phyloP scores from a whole-genome alignment of 257 asterid genomes.

The Solanum boliviense region DNA sequence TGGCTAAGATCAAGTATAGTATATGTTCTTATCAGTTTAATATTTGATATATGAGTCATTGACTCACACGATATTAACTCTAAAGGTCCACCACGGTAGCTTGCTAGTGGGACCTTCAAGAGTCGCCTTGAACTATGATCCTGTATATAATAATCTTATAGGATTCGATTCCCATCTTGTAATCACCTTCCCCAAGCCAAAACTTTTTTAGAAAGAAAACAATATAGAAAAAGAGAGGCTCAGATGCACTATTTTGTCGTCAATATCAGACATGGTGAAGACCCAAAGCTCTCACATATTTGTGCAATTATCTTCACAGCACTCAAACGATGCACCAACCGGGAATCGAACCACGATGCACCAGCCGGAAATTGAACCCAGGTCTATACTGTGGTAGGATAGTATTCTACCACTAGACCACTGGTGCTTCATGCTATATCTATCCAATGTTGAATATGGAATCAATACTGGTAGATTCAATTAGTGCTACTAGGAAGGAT shows the following conservation, averaged over 20 bases:
- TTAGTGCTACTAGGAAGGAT: not conserved
- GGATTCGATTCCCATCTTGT: too few relatives aligned
- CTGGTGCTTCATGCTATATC: constrained; percentile 31
- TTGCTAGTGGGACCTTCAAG: not conserved
- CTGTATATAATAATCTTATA: too few relatives aligned
- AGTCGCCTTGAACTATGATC: not conserved
- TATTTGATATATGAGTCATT: not conserved
- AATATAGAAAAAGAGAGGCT: too few relatives aligned
- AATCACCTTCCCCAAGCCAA: too few relatives aligned
- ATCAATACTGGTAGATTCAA: not conserved
- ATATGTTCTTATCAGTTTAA: constrained; percentile 35
- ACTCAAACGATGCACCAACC: too few relatives aligned
- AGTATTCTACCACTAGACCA: constrained; percentile 89
- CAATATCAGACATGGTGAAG: too few relatives aligned
- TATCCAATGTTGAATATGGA: too few relatives aligned
- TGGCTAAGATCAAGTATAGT: not conserved
- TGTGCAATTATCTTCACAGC: too few relatives aligned
- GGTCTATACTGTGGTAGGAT: constrained; percentile 80
- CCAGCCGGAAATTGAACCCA: constrained; percentile 79
- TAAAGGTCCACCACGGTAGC: not conserved
- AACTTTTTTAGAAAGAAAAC: too few relatives aligned
- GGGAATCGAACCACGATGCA: constrained; percentile 23
- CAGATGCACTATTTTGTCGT: too few relatives aligned
- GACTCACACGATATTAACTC: not conserved
- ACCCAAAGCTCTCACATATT: too few relatives aligned